These are phyloP conservation scores for Butyriboletus loyo DNA, from an alignment of 768 basidiomycete genomes.

Conservation along the genomic window DNA sequence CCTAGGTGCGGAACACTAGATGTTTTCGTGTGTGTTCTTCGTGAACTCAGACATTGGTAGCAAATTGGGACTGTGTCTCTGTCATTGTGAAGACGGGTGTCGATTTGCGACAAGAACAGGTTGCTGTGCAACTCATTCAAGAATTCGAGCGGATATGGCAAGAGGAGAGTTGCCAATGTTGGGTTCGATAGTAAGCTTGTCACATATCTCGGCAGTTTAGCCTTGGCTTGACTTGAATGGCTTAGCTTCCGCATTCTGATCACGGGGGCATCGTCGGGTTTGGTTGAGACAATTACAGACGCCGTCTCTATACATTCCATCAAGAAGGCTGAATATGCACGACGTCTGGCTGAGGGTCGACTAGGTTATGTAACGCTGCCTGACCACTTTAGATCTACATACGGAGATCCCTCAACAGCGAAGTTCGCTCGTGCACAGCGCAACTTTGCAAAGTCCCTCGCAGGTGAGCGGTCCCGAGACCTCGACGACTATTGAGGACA, in stretches of 20 bases:
- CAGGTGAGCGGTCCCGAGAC: conserved; percentile 44
- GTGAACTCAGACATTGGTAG: conserved; percentile 34
- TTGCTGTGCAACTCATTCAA: conserved; percentile 91
- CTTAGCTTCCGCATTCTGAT: conserved; percentile 92
- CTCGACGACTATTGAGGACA: not conserved
- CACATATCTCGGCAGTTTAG: not conserved
- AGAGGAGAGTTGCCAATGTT: conserved; percentile 89
- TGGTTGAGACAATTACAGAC: conserved; percentile 98
- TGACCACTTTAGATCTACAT: conserved; percentile 90
- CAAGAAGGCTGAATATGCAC: conserved; percentile 97
- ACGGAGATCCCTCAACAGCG: conserved; percentile 83
- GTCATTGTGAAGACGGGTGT: conserved; percentile 99
- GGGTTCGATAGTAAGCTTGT: conserved; percentile 80
- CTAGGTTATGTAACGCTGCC: conserved; percentile 85
- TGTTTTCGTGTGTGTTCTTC: not conserved
- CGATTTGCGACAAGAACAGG: conserved; percentile 94
- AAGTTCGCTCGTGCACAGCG: conserved; percentile 88
- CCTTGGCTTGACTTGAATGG: not conserved
- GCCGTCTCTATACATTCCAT: conserved; percentile 98
- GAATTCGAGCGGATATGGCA: conserved; percentile 94
- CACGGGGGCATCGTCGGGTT: conserved; percentile 86
- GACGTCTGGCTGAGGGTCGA: conserved; percentile 74
- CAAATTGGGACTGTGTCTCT: conserved; percentile 86
- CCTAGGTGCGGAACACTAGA: conserved; percentile 51
- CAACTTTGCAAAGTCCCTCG: conserved; percentile 91